These are phyloP conservation scores for Leccinum aurantiacum DNA, from an alignment of 768 basidiomycete species.

Conservation along the genomic window DNA sequence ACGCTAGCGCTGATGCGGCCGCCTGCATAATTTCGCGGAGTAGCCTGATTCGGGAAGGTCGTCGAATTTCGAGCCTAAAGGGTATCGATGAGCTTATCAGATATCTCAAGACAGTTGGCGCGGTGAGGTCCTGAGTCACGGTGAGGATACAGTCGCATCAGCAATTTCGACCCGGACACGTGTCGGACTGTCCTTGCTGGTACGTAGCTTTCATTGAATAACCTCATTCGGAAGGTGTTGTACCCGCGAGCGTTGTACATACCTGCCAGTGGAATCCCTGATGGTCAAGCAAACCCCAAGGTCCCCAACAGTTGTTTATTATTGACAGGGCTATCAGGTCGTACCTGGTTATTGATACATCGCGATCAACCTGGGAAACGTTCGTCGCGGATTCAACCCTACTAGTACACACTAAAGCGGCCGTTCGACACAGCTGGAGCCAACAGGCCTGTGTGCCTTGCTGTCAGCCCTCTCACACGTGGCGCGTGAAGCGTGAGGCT, in stretches of 20 bases:
- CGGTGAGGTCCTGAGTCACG: too few species aligned
- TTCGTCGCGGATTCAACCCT: neutral
- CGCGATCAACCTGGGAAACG: neutral
- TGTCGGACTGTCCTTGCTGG: neutral
- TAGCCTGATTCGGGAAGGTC: neutral
- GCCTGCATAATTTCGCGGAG: neutral
- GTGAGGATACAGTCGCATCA: neutral
- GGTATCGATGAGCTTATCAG: neutral
- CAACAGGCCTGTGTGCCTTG: neutral
- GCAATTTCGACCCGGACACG: neutral
- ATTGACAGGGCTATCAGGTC: neutral
- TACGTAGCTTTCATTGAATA: neutral
- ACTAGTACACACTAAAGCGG: neutral
- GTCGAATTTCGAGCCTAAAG: neutral
- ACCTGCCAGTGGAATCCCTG: neutral
- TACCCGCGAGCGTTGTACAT: neutral
- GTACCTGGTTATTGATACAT: neutral
- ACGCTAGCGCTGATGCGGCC: neutral
- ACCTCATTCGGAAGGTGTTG: neutral
- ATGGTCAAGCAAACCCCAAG: neutral
- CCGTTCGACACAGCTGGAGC: neutral
- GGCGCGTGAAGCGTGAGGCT: too few species aligned
- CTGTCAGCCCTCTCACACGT: neutral
- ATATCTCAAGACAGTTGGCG: neutral
- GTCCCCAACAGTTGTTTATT: neutral